phyloP scores from a whole-genome alignment of 1,284 basidiomycete genomes.

The Puccinia polysora region DNA sequence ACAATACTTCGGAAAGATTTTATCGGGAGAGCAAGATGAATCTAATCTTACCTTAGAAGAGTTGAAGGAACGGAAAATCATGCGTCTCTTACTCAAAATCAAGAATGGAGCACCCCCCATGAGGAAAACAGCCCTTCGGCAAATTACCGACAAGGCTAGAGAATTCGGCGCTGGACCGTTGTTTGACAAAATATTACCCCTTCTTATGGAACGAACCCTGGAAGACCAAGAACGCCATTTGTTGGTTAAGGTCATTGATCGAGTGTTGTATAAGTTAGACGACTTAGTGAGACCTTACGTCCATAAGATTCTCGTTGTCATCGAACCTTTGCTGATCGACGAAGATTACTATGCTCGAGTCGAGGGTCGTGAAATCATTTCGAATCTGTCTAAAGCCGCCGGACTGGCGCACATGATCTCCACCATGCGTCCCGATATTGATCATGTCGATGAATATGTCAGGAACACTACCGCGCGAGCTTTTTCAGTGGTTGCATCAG shows the following conservation, averaged over 20 bases:
- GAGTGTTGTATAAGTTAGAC: constrained; percentile 97
- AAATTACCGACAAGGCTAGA: constrained; percentile 99
- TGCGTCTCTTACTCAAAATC: constrained; percentile 98
- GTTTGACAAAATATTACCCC: constrained; percentile 96
- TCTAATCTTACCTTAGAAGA: constrained; percentile 79
- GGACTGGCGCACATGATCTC: constrained; percentile 99
- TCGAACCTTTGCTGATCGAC: constrained; percentile 96
- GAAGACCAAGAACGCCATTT: constrained; percentile 99
- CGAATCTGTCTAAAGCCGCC: constrained; percentile 95
- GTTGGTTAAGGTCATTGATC: constrained; percentile 98
- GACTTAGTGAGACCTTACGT: constrained; percentile 98
- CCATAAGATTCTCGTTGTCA: constrained; percentile 98
- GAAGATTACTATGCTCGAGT: constrained; percentile 99
- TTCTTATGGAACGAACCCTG: constrained; percentile 97
- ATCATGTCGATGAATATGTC: constrained; percentile 98
- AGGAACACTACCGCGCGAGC: constrained; percentile 98
- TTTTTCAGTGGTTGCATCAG: constrained; percentile 97
- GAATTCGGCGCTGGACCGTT: constrained; percentile 98
- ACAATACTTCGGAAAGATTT: constrained; percentile 93
- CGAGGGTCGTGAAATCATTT: constrained; percentile 98
- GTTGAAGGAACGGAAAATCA: constrained; percentile 98
- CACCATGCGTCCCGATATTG: constrained; percentile 99
- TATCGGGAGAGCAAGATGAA: constrained; percentile 91
- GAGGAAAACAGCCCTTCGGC: constrained; percentile 91
- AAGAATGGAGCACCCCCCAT: constrained; percentile 99